A percentile compares a stretch with the other conserved stretches of the same genome.
phyloP scores from a whole-genome alignment of 2,329 filamentous ascomycete species.

The Hypoxylon sp. region DNA sequence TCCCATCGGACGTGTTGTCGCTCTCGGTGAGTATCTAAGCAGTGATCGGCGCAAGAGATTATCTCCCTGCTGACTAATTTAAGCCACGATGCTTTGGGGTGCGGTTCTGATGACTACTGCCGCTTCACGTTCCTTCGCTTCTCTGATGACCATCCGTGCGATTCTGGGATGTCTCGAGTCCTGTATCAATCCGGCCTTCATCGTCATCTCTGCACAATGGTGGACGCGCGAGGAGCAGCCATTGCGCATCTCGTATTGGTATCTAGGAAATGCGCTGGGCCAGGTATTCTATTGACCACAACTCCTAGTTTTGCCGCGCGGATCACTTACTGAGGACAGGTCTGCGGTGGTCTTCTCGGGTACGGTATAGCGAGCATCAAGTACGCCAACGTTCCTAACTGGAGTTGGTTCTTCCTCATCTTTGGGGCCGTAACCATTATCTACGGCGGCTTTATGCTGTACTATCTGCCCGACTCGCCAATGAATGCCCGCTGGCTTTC shows the following conservation, averaged over 20 bases:
- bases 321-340: conserved; percentile 53
- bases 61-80: too few relatives aligned
- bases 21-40: too few relatives aligned
- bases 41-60: too few relatives aligned
- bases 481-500: conserved; percentile 68
- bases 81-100: conserved; percentile 58
- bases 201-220: conserved; percentile 48
- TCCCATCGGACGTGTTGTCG: conserved; percentile 58
- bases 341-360: conserved; percentile 66
- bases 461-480: conserved; percentile 67
- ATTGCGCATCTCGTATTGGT: conserved; percentile 62
- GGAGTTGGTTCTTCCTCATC: conserved; percentile 58
- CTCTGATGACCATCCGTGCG: conserved; percentile 63
- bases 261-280: conserved; percentile 66
- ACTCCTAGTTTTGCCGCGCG: neutral
- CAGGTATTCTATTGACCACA: conserved; percentile 52
- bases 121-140: conserved; percentile 61
- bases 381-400: conserved; percentile 17
- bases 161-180: conserved; percentile 65
- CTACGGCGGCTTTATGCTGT: conserved; percentile 64
- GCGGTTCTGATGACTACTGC: conserved; percentile 56
- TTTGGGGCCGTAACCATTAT: conserved; percentile 62
- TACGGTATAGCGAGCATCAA: conserved; percentile 68
- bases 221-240: conserved; percentile 56
- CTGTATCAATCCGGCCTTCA: conserved; percentile 60